Conservation (phyloP, 2,329 filamentous ascomycete genomes). For the Sporothrix dimorphospora region DNA sequence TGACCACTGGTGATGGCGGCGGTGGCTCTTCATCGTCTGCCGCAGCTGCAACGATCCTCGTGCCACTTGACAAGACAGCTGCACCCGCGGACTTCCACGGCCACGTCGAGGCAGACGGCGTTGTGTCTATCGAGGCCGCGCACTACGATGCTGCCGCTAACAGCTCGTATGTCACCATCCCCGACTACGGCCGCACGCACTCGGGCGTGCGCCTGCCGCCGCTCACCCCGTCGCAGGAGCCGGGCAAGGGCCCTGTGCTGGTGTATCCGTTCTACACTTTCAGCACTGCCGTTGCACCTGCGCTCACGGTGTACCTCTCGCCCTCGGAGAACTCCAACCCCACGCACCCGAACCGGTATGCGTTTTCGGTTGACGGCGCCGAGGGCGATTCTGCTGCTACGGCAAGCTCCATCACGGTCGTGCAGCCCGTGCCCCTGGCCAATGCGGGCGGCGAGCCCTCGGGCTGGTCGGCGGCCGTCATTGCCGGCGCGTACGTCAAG, state of each 20-base stretch:
- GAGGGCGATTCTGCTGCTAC: not conserved
- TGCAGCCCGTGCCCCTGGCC: slow-evolving; percentile 37
- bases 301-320: not conserved
- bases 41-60: not conserved
- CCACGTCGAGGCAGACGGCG: slow-evolving; percentile 1
- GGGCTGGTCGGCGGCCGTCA: slow-evolving; percentile 39
- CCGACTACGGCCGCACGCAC: slow-evolving; percentile 37
- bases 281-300: not conserved
- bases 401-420: slow-evolving; percentile 28
- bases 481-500: slow-evolving; percentile 37
- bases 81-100: not conserved
- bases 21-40: not conserved
- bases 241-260: slow-evolving; percentile 18
- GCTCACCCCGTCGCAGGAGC: slow-evolving; percentile 34
- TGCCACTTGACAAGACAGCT: not conserved
- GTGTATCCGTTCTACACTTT: not conserved
- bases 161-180: not conserved
- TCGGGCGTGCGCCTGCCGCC: slow-evolving; percentile 24
- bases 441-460: slow-evolving; percentile 35
- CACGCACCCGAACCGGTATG: slow-evolving; percentile 35
- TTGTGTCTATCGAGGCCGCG: not conserved
- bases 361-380: slow-evolving; percentile 37
- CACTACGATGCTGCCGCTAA: not conserved
- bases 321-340: slow-evolving; percentile 1
- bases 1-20: not conserved